These are phyloP conservation scores for Clavispora asparagi DNA, from an alignment of 805 yeast species.

Conservation along the genomic window DNA sequence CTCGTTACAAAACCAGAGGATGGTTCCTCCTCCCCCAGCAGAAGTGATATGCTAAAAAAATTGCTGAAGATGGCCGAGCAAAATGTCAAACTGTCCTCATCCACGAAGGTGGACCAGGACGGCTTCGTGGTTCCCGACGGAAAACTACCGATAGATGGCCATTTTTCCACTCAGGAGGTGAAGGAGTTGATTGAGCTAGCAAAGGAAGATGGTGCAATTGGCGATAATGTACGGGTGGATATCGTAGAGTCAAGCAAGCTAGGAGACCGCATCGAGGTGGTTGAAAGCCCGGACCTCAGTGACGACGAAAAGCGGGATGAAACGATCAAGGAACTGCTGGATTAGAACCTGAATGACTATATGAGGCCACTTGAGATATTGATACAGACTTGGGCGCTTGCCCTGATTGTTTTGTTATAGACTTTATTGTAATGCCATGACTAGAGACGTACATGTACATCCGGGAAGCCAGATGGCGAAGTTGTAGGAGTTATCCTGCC, in stretches of 20 bases:
- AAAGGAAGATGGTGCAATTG: conserved; percentile 25
- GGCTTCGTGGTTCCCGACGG: conserved; percentile 35
- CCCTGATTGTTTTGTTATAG: too few species aligned
- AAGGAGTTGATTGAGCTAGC: conserved; percentile 26
- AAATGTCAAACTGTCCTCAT: conserved; percentile 5
- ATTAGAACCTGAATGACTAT: too few species aligned
- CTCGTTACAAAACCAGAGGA: conserved; percentile 24
- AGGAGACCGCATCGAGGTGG: conserved; percentile 28
- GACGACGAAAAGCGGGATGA: neutral
- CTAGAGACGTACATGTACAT: too few species aligned
- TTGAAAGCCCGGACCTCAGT: conserved; percentile 8
- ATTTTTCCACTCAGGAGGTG: conserved; percentile 31
- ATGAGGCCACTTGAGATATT: too few species aligned
- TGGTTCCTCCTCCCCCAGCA: conserved; percentile 2
- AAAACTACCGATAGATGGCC: conserved; percentile 37
- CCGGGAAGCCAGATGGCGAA: too few species aligned
- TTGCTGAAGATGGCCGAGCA: conserved; percentile 21
- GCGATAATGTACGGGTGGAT: conserved; percentile 20
- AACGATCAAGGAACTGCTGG: too few species aligned
- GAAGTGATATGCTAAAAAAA: conserved; percentile 20
- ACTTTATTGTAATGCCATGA: too few species aligned
- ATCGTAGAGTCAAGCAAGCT: conserved; percentile 20
- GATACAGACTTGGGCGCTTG: too few species aligned
- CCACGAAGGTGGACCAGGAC: conserved; percentile 20
- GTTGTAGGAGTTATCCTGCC: too few species aligned